Evolutionary conservation across 192 early-diverging fungal species (phyloP).

Genomic region (Hyaloraphidium curvatum): DNA sequence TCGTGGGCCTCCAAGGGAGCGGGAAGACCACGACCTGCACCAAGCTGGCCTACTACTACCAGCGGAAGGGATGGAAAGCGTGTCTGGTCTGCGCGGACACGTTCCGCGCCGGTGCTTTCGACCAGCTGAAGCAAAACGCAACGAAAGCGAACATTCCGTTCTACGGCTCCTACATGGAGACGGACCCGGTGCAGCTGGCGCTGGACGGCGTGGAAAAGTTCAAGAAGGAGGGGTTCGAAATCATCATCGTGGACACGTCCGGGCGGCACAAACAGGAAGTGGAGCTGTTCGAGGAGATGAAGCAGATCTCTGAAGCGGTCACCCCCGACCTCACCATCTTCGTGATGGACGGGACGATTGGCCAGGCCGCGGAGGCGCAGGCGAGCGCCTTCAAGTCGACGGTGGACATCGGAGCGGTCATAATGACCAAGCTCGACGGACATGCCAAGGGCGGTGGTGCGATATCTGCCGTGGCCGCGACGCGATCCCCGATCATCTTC

Average conservation of each 20-base stretch:
- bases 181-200: constrained; percentile 79
- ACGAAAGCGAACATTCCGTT: constrained; percentile 95
- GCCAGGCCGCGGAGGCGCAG: constrained; percentile 87
- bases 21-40: constrained; percentile 97
- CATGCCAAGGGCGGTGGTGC: constrained; percentile 98
- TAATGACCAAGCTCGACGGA: constrained; percentile 97
- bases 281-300: constrained; percentile 92
- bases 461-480: constrained; percentile 92
- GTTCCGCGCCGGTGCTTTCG: constrained; percentile 94
- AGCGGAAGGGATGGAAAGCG: constrained; percentile 85
- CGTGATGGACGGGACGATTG: constrained; percentile 97
- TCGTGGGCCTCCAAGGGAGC: constrained; percentile 88
- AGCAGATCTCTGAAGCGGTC: constrained; percentile 70
- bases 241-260: constrained; percentile 97
- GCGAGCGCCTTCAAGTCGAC: constrained; percentile 82
- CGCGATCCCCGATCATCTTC: constrained; percentile 78
- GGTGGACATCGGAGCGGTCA: constrained; percentile 81
- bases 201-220: constrained; percentile 85
- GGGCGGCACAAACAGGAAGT: constrained; percentile 88
- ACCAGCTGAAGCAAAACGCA: constrained; percentile 96
- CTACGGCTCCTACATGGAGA: constrained; percentile 82
- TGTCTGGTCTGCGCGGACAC: constrained; percentile 88
- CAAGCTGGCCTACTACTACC: constrained; percentile 79
- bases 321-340: constrained; percentile 81
- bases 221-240: constrained; percentile 79